Conservation (phyloP, 805 yeast genomes). For the Kregervanrija fluxuum region DNA sequence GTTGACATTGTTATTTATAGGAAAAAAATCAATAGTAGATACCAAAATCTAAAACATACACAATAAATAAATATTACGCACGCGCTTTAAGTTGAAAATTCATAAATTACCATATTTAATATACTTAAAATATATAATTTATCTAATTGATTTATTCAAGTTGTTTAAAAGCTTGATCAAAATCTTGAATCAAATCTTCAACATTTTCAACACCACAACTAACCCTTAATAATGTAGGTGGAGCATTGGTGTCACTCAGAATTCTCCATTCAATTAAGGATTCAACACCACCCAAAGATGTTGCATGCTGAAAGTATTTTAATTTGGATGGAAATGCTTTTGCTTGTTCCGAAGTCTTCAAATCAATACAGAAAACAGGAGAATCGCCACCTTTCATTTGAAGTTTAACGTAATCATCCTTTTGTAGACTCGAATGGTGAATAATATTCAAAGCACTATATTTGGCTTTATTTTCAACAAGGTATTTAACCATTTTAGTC, state of each 20-base stretch:
- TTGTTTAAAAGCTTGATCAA: conserved; percentile 44
- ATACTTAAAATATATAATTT: neutral
- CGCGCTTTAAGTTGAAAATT: no score
- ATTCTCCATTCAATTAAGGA: conserved; percentile 89
- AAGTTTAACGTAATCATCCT: conserved; percentile 53
- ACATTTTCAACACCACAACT: conserved; percentile 77
- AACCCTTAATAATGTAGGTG: conserved; percentile 56
- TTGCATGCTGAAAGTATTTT: conserved; percentile 78
- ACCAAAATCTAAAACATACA: no score
- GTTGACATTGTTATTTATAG: no score
- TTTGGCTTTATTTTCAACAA: conserved; percentile 41
- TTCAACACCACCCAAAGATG: conserved; percentile 90
- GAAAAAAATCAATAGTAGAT: no score
- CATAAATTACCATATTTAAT: no score
- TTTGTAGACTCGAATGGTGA: conserved; percentile 72
- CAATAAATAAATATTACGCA: no score
- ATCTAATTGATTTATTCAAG: neutral
- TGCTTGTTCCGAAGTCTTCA: conserved; percentile 48
- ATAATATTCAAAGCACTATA: conserved; percentile 46
- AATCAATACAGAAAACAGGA: conserved; percentile 69
- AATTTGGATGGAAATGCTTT: conserved; percentile 55
- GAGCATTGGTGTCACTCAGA: conserved; percentile 53
- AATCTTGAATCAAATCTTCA: conserved; percentile 69
- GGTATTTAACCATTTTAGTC: conserved; percentile 48
- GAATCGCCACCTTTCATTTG: conserved; percentile 61